Percentiles rank a stretch among this genome's conserved stretches.
Evolutionary conservation across 345 rosid genomes (phyloP).

Genomic region (Gossypium australe): DNA sequence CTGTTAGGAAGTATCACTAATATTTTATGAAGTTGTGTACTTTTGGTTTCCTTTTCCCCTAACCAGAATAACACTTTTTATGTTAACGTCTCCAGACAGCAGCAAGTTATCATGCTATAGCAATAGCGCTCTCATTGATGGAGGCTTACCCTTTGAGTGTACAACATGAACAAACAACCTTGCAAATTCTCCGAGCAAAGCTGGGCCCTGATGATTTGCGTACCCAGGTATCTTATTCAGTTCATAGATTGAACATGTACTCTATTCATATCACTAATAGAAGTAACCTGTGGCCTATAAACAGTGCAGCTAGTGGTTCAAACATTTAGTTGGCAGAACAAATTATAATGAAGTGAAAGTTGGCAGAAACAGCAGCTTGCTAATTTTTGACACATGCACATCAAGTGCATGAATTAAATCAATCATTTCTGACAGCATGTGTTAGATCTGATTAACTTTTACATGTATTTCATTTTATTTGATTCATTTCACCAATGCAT

Average conservation of each 20-base stretch:
- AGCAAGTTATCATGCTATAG: constrained; percentile 99
- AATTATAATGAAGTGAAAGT: background rate
- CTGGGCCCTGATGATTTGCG: constrained; percentile 97
- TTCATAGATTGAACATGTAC: background rate
- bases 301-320: background rate
- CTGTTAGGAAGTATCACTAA: constrained; percentile 3
- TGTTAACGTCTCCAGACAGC: constrained; percentile 65
- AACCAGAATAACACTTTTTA: constrained; percentile 14
- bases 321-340: background rate
- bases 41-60: background rate
- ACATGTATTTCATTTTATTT: background rate
- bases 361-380: background rate
- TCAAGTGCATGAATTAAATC: background rate
- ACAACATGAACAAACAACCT: constrained; percentile 97
- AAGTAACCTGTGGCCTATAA: background rate
- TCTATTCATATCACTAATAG: background rate
- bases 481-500: background rate
- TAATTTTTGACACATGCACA: background rate
- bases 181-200: constrained; percentile 88
- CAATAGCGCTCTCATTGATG: constrained; percentile 98
- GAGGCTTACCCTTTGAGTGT: constrained; percentile 97
- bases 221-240: constrained; percentile 62
- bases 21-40: constrained; percentile 1
- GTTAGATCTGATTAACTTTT: background rate
- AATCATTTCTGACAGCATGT: background rate